Base-by-base conservation (phyloP, 1,139 yeast genomes). In the Meyerozyma sp. region DNA sequence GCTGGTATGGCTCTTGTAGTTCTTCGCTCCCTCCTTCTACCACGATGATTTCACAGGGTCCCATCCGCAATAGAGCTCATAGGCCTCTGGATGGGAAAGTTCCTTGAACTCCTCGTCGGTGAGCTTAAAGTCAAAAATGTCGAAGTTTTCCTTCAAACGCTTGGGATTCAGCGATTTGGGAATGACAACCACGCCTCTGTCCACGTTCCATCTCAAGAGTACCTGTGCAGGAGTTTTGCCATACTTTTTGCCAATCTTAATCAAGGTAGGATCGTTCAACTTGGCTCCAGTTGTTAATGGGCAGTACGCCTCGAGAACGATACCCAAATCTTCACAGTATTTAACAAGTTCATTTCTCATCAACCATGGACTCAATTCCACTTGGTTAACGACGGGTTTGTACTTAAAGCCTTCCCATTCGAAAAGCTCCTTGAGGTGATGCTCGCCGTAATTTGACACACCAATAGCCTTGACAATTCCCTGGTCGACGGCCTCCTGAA, bases 351-450 rank as follows among this genome's bases (percentile, higher is more conserved):
- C 84, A 35, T 69, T 67, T 53, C 89, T 70, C 86, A 81, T 82
- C 45, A 82, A 69, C 89, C 90, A 84, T 1, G 91, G 93, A 49
- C 86, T 81, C 14, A 84, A 75, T 60, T 84, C 91, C 48, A 84
- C 75, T 58, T 82, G 85, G 54, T 83, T 79, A 9, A 80, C 77
- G 9, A 57, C 82, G 0, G 91, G 93, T 46, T 67, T 69, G 46
- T 73, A 57, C 50, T 65, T 75, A 45, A 82, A 62, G 1, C 68
- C 75, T 0, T 70, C 63, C 82, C 84, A 81, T 9, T 56, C 51
- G 26, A 80, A 58, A 29, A 84, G 65, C 59, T 84, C 85, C 48
- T 79, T 66, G 13, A 84, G 55, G 55, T 84, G 90, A 27, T 70
- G 69, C n/a, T 59, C 58, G 21, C 89, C 89, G 56, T 77, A 84